Conservation (phyloP, 2,329 filamentous ascomycete genomes). For the Zalaria obscura region DNA sequence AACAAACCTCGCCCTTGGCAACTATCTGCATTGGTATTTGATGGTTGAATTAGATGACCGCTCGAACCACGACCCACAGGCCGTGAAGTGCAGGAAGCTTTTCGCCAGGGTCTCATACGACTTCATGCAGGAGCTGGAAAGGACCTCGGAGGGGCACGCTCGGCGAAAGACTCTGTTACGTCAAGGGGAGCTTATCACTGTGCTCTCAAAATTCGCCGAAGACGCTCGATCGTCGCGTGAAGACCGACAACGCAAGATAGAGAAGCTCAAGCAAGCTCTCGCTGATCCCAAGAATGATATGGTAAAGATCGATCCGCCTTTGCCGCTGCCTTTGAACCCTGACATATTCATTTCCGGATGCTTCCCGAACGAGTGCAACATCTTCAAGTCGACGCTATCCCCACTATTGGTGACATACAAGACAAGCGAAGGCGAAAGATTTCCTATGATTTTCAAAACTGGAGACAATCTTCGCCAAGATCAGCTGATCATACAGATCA, state of each 20-base stretch:
- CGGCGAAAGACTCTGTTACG: conserved; percentile 63
- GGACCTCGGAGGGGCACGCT: conserved; percentile 53
- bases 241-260: conserved; percentile 65
- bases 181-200: conserved; percentile 78
- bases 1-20: conserved; percentile 79
- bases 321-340: conserved; percentile 81
- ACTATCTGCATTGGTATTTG: conserved; percentile 95
- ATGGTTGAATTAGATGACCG: conserved; percentile 92
- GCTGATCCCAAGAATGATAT: conserved; percentile 86
- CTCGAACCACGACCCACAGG: conserved; percentile 30
- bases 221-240: conserved; percentile 74
- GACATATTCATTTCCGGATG: conserved; percentile 66
- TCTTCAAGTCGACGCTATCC: conserved; percentile 91
- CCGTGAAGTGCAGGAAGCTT: conserved; percentile 62
- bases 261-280: conserved; percentile 71
- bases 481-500: conserved; percentile 93
- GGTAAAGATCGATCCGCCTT: conserved; percentile 64
- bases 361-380: conserved; percentile 68
- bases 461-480: conserved; percentile 94
- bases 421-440: conserved; percentile 60
- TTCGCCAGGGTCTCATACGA: conserved; percentile 92
- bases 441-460: conserved; percentile 93
- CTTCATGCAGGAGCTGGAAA: conserved; percentile 80
- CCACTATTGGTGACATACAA: conserved; percentile 87
- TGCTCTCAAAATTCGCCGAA: conserved; percentile 76